Percentiles rank a stretch among this genome's conserved stretches.
Evolutionary conservation across 202 grass and related monocot species (phyloP).

Genomic region (Brachypodium distachyon): DNA sequence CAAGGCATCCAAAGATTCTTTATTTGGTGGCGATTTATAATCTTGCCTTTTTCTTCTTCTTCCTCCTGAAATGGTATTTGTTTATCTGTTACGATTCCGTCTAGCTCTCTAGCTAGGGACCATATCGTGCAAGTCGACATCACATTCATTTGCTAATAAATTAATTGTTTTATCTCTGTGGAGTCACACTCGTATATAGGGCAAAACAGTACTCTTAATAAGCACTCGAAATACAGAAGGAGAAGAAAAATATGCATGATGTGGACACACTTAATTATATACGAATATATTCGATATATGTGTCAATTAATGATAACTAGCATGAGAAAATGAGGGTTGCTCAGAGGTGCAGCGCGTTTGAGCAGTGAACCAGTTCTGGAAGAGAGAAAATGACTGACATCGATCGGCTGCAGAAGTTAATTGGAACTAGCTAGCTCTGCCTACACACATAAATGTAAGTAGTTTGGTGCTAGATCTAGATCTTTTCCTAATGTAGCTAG

Average conservation of each 20-base stretch:
- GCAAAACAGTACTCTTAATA: not conserved
- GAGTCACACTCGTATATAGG: not conserved
- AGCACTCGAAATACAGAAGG: not conserved
- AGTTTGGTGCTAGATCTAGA: constrained; percentile 16
- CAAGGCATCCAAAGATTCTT: not conserved
- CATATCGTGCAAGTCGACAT: not conserved
- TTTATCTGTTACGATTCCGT: not conserved
- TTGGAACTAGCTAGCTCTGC: not conserved
- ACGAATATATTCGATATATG: not conserved
- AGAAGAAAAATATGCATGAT: not conserved
- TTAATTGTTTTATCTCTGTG: no score
- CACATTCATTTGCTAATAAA: not conserved
- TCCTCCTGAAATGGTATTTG: not conserved
- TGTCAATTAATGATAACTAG: not conserved
- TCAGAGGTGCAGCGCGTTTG: not conserved
- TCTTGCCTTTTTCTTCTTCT: not conserved
- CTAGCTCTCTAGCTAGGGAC: not conserved
- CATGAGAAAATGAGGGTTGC: not conserved
- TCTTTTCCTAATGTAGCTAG: not conserved
- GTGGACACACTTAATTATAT: not conserved
- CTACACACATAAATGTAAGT: not conserved
- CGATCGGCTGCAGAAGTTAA: not conserved
- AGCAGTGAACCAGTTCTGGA: constrained; percentile 8
- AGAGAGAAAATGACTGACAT: constrained; percentile 22
- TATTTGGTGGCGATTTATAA: no score